Percentiles rank a stretch among this genome's conserved stretches.
Evolutionary conservation across 1,284 basidiomycete genomes (phyloP).

Genomic region (Ustilago crameri): DNA sequence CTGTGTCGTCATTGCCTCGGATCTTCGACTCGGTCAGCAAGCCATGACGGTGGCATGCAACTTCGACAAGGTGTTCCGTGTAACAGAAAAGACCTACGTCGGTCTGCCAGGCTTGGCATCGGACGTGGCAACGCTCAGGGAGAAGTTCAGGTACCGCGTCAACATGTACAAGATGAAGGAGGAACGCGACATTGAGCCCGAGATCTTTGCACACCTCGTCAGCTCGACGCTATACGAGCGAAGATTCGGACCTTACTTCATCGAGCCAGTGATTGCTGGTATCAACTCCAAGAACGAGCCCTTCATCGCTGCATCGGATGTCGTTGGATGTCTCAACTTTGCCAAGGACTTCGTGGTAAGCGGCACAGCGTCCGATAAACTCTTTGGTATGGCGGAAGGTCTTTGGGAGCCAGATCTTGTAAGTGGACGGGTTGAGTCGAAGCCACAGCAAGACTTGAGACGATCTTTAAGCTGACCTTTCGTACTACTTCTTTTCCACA

Average conservation of each 20-base stretch:
- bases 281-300: slow-evolving; percentile 82
- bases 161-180: slow-evolving; percentile 99
- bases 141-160: slow-evolving; percentile 78
- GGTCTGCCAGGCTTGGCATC: slow-evolving; percentile 93
- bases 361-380: slow-evolving; percentile 88
- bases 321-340: slow-evolving; percentile 95
- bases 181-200: slow-evolving; percentile 93
- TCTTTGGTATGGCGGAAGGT: slow-evolving; percentile 97
- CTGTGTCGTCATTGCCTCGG: slow-evolving; percentile 97
- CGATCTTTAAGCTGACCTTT: too few species aligned
- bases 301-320: slow-evolving; percentile 94
- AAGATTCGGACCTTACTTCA: slow-evolving; percentile 95
- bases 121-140: slow-evolving; percentile 87
- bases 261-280: slow-evolving; percentile 96
- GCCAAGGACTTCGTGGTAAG: slow-evolving; percentile 97
- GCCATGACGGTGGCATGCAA: slow-evolving; percentile 87
- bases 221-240: slow-evolving; percentile 97
- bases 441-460: too few species aligned
- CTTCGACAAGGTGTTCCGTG: slow-evolving; percentile 95
- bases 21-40: slow-evolving; percentile 91
- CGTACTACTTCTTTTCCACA: background rate
- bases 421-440: slow-evolving; percentile 39
- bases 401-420: slow-evolving; percentile 96
- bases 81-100: slow-evolving; percentile 91
- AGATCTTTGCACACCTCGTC: slow-evolving; percentile 94